A percentile compares a stretch with the other conserved stretches of the same genome.
Evolutionary conservation across 129 eudicot species (phyloP).

Genomic region (Ambrosia artemisiifolia): DNA sequence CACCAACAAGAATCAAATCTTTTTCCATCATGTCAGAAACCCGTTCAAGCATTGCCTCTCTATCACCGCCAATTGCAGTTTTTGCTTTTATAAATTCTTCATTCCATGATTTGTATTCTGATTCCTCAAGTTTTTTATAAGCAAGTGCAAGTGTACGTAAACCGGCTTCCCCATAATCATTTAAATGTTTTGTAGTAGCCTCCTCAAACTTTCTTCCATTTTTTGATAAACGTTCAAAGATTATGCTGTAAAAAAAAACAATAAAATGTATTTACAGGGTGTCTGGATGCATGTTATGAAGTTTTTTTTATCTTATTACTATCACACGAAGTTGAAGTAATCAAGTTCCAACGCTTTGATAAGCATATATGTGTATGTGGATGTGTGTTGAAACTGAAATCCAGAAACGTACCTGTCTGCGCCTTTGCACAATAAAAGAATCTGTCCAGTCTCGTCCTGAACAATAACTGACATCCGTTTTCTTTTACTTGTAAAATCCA

Average conservation of each 20-base stretch:
- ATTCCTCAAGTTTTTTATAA: constrained; percentile 68
- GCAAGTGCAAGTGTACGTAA: constrained; percentile 91
- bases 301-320: background rate
- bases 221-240: constrained; percentile 78
- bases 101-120: constrained; percentile 77
- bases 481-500: constrained; percentile 96
- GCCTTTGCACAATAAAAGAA: constrained; percentile 92
- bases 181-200: constrained; percentile 78
- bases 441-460: constrained; percentile 73
- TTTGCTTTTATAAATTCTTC: constrained; percentile 83
- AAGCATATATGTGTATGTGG: background rate
- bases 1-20: constrained; percentile 90
- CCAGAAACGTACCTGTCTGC: constrained; percentile 80
- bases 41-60: constrained; percentile 79
- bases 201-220: constrained; percentile 71
- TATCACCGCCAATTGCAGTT: constrained; percentile 78
- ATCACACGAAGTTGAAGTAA: background rate
- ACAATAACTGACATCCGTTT: constrained; percentile 96
- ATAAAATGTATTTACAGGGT: background rate
- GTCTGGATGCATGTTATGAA: background rate
- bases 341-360: background rate
- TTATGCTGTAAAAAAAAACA: constrained; percentile 54
- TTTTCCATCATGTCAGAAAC: constrained; percentile 80
- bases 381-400: background rate
- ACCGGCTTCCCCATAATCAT: constrained; percentile 94